Percentiles rank a stretch among this genome's conserved stretches.
Evolutionary conservation across 1,139 yeast species (phyloP).

Genomic region (Suhomyces guaymorum): DNA sequence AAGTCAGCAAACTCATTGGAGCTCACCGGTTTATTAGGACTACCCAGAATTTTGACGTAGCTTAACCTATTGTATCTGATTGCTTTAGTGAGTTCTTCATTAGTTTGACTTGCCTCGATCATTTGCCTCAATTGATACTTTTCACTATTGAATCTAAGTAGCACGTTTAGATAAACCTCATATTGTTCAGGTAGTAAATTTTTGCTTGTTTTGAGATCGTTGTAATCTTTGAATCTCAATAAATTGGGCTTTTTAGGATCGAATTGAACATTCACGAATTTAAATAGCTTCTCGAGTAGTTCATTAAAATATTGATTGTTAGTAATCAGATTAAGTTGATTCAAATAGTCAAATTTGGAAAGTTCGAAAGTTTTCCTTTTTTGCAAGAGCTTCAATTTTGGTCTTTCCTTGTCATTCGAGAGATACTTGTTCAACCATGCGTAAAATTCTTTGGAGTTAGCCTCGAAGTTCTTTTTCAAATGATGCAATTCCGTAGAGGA

Average conservation of each 20-base stretch:
- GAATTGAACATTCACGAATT: conserved; percentile 30
- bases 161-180: conserved; percentile 34
- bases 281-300: conserved; percentile 42
- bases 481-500: conserved; percentile 15
- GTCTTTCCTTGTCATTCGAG: conserved; percentile 62
- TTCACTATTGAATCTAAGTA: conserved; percentile 45
- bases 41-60: conserved; percentile 1
- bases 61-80: conserved; percentile 34
- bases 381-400: conserved; percentile 60
- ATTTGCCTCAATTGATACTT: conserved; percentile 44
- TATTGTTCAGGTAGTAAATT: conserved; percentile 29
- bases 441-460: conserved; percentile 71
- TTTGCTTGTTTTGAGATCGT: conserved; percentile 26
- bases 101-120: conserved; percentile 44
- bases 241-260: conserved; percentile 17
- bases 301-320: conserved; percentile 51
- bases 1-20: background rate
- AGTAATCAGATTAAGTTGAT: conserved; percentile 58
- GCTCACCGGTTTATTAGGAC: background rate
- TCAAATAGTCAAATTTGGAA: conserved; percentile 70
- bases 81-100: conserved; percentile 42
- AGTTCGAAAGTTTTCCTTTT: conserved; percentile 67
- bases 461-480: conserved; percentile 62
- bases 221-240: conserved; percentile 24
- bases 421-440: conserved; percentile 71